Base-by-base conservation (phyloP, 352 stramenopile genomes). In the Aphanomyces astaci region DNA sequence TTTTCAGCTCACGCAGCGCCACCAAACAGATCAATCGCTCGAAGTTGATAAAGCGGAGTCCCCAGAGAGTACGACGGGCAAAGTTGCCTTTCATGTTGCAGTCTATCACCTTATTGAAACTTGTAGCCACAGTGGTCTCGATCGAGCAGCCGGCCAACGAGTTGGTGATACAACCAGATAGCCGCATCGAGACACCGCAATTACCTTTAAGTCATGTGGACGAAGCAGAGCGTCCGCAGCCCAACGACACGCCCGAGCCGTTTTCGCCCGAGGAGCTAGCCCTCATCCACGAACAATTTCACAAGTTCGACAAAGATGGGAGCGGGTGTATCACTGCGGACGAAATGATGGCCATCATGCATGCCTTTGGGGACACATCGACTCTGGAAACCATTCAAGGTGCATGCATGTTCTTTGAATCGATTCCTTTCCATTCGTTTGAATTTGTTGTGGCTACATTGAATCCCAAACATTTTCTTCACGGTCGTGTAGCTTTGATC, bases 291-390 rank as follows among this genome's bases (percentile, higher is more conserved):
- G 30, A 59, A 36, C 65, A 71, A 57, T 65, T 66, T 30, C 24
- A 57, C 19, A 71, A 71, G 30, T 90, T 83, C 24, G 83, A 90
- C 51, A 55, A 70, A 9, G 81, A 92, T 57, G 71, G 74, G 9
- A 90, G 80, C 30, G 83, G 81, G 1, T 87, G 77, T 0, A 90
- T 92, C 56, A 82, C 74, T 32, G 74, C 77, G 9, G 72, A 75
- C 11, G 80, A 92, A 71, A 74, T 92, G 43, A 72, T 79, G 22
- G 79, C 81, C 64, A 66, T 92, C 2, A 75, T 90, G 56, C 74
- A 74, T 4, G 74, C 71, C 11, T 76, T 92, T 25, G 83, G 81
- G 13, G 83, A 92, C 57, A 76, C 75, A 48, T 64, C 86, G 22
- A 86, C 81, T 2, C 54, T 89, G n/a, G 71, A 79, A 24, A 84